Evolutionary conservation across 352 stramenopile species (phyloP).

Genomic region (Globisporangium apiculatum): DNA sequence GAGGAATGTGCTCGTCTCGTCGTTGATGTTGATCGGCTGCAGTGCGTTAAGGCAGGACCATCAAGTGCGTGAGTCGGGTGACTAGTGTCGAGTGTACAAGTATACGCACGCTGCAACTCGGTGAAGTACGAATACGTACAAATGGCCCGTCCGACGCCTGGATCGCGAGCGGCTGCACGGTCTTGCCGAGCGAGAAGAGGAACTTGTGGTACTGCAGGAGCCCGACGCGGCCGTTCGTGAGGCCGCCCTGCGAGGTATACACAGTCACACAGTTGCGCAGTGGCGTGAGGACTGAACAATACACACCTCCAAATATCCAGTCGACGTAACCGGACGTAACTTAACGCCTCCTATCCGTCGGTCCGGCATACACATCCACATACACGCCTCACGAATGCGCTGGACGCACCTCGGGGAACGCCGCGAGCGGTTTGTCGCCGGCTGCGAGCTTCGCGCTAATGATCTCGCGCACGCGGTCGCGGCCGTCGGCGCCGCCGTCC

Average conservation of each 20-base stretch:
- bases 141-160: slow-evolving; percentile 56
- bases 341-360: too few species aligned
- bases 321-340: too few species aligned
- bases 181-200: slow-evolving; percentile 60
- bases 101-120: too few species aligned
- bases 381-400: too few species aligned
- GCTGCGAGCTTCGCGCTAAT: slow-evolving; percentile 48
- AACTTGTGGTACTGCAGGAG: slow-evolving; percentile 78
- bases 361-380: too few species aligned
- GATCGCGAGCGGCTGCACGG: slow-evolving; percentile 56
- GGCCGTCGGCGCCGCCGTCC: slow-evolving; percentile 36
- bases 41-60: neutral
- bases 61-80: too few species aligned
- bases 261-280: neutral
- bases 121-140: slow-evolving; percentile 20
- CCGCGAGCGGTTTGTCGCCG: slow-evolving; percentile 41
- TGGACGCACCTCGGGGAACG: slow-evolving; percentile 46
- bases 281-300: too few species aligned
- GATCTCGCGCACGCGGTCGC: slow-evolving; percentile 52
- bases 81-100: too few species aligned
- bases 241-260: slow-evolving; percentile 21
- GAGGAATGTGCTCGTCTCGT: slow-evolving; percentile 67
- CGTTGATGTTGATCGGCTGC: slow-evolving; percentile 73
- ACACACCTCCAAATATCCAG: too few species aligned
- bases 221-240: slow-evolving; percentile 58